Conservation (phyloP, 768 basidiomycete species). For the Podaxis mareebaensis region DNA sequence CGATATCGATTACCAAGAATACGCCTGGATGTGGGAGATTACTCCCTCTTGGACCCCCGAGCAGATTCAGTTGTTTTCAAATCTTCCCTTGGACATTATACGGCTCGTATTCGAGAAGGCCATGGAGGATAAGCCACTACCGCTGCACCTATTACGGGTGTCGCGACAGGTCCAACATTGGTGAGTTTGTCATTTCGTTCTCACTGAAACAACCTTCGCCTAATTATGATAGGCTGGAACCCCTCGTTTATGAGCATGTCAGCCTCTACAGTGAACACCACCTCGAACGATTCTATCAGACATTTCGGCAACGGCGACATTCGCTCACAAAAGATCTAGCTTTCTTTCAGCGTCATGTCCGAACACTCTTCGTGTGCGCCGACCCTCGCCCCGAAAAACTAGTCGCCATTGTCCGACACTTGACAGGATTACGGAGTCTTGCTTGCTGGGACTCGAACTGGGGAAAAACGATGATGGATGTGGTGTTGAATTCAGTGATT, state of each 20-base stretch:
- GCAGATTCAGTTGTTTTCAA: background rate
- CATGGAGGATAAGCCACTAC: conserved; percentile 6
- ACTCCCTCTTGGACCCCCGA: background rate
- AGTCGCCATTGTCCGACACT: background rate
- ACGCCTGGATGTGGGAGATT: background rate
- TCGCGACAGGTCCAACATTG: conserved; percentile 1
- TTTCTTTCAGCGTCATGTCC: conserved; percentile 11
- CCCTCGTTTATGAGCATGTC: conserved; percentile 10
- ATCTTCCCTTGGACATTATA: conserved; percentile 7
- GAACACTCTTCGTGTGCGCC: conserved; percentile 8
- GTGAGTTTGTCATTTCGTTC: background rate
- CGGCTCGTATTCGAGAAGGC: conserved; percentile 14
- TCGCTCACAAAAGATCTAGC: background rate
- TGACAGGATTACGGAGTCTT: conserved; percentile 6
- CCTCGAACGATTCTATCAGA: conserved; percentile 5
- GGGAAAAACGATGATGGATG: conserved; percentile 1
- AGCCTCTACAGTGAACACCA: background rate
- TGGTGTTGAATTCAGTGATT: background rate
- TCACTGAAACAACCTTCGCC: background rate
- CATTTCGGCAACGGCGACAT: conserved; percentile 3
- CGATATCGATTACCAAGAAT: background rate
- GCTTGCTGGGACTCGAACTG: conserved; percentile 13
- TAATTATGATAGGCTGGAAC: conserved; percentile 9
- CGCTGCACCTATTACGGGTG: conserved; percentile 7
- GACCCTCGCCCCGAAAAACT: background rate